A percentile compares a stretch with the other conserved stretches of the same genome.
Conservation (phyloP, 2,329 filamentous ascomycete species). For the Aspergillus aculeatinus region DNA sequence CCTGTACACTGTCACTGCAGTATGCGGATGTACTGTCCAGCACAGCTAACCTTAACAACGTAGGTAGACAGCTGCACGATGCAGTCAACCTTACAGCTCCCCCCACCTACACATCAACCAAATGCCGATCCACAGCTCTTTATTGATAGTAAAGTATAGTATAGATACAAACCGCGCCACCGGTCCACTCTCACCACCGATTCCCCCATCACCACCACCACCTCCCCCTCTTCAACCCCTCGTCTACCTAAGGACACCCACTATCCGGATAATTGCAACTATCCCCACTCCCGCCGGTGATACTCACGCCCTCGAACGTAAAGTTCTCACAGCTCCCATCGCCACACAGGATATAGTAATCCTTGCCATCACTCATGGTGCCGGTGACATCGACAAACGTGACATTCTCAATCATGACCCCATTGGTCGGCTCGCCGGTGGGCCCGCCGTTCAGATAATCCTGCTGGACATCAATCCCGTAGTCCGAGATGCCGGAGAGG, state of each 20-base stretch:
- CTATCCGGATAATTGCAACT: constrained; percentile 25
- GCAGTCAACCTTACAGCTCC: too few relatives aligned
- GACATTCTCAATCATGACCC: constrained; percentile 39
- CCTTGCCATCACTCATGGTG: constrained; percentile 31
- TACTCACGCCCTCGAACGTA: constrained; percentile 36
- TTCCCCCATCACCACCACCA: too few relatives aligned
- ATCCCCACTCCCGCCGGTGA: constrained; percentile 36
- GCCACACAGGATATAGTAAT: constrained; percentile 44
- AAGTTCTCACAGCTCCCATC: constrained; percentile 41
- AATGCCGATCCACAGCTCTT: too few relatives aligned
- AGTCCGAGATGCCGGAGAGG: constrained; percentile 46
- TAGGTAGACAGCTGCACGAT: too few relatives aligned
- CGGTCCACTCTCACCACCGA: too few relatives aligned
- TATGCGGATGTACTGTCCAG: too few relatives aligned
- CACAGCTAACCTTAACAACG: too few relatives aligned
- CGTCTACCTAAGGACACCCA: constrained; percentile 8
- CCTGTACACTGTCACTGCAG: too few relatives aligned
- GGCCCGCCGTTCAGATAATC: constrained; percentile 53
- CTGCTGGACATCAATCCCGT: constrained; percentile 55
- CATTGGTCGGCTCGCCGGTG: constrained; percentile 40
- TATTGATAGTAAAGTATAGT: too few relatives aligned
- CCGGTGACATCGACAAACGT: constrained; percentile 39
- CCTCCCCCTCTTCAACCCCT: background rate
- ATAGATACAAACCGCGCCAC: too few relatives aligned
- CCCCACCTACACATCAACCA: too few relatives aligned